Percentiles rank a stretch among this genome's conserved stretches.
These are phyloP conservation scores for Syzygium grande DNA, from an alignment of 345 rosid genomes.

Conservation along the genomic window DNA sequence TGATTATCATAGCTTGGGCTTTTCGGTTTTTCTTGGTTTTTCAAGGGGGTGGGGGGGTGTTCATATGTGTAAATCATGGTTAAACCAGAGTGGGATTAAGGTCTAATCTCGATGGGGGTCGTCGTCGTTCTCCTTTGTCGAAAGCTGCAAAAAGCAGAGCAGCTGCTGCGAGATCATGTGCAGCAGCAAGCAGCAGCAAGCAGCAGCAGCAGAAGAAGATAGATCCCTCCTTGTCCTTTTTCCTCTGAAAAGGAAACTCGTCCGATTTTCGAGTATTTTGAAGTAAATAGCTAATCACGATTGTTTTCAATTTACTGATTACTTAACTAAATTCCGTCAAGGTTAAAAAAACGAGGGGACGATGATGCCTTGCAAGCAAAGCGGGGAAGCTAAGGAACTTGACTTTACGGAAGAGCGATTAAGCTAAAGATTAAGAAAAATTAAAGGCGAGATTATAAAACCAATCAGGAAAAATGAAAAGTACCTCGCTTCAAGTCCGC, in stretches of 20 bases:
- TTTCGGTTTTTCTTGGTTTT: not conserved
- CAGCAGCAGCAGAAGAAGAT: not conserved
- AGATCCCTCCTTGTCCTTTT: not conserved
- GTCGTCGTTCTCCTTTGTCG: not conserved
- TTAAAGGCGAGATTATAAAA: no score
- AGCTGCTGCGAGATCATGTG: not conserved
- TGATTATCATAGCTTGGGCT: not conserved
- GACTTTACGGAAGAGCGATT: not conserved
- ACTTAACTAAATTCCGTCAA: not conserved
- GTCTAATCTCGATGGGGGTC: not conserved
- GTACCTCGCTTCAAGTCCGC: not conserved
- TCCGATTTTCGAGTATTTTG: not conserved
- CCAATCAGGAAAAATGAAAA: no score
- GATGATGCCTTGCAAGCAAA: not conserved
- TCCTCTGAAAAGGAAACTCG: not conserved
- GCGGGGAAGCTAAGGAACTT: not conserved
- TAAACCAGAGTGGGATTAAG: not conserved
- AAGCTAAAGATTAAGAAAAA: not conserved
- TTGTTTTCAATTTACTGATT: not conserved
- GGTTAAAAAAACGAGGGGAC: not conserved
- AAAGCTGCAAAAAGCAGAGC: not conserved
- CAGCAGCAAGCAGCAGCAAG: accelerated
- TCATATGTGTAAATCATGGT: not conserved
- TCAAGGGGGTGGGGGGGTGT: not conserved
- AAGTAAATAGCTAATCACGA: no score